Conservation (phyloP, 768 basidiomycete genomes). For the Tremella mesenterica region DNA sequence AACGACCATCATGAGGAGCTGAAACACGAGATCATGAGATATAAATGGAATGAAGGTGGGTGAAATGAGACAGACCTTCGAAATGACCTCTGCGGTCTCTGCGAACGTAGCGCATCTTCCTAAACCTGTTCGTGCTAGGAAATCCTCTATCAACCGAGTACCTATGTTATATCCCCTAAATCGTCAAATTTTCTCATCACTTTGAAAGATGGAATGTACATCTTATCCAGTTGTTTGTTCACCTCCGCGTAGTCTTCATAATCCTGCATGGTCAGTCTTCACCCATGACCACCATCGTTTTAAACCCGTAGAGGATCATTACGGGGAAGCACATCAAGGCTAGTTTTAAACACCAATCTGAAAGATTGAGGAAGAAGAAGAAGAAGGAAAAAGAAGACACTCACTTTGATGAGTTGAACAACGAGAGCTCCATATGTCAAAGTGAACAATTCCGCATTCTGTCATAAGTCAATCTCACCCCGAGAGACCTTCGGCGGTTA, state of each 20-base stretch:
- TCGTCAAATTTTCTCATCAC: background rate
- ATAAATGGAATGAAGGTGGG: background rate
- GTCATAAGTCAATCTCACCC: background rate
- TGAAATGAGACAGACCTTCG: slow-evolving; percentile 58
- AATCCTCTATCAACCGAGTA: slow-evolving; percentile 90
- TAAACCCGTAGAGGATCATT: background rate
- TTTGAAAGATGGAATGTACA: slow-evolving; percentile 31
- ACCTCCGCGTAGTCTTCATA: slow-evolving; percentile 91
- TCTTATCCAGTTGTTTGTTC: slow-evolving; percentile 85
- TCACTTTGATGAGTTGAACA: slow-evolving; percentile 80
- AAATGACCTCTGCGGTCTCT: slow-evolving; percentile 89
- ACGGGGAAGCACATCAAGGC: background rate
- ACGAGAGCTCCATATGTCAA: slow-evolving; percentile 95
- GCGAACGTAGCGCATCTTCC: slow-evolving; percentile 88
- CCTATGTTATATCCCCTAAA: slow-evolving; percentile 97
- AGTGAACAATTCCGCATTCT: slow-evolving; percentile 97
- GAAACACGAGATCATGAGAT: background rate
- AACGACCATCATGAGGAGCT: background rate
- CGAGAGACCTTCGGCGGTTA: background rate
- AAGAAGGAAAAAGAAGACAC: background rate
- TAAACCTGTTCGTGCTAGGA: slow-evolving; percentile 81
- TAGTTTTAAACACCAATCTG: background rate
- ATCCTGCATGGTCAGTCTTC: slow-evolving; percentile 50
- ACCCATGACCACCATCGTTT: background rate
- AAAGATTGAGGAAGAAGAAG: background rate